Base-by-base conservation (phyloP, 208 protist genomes). In the Acanthamoeba castellanii region DNA sequence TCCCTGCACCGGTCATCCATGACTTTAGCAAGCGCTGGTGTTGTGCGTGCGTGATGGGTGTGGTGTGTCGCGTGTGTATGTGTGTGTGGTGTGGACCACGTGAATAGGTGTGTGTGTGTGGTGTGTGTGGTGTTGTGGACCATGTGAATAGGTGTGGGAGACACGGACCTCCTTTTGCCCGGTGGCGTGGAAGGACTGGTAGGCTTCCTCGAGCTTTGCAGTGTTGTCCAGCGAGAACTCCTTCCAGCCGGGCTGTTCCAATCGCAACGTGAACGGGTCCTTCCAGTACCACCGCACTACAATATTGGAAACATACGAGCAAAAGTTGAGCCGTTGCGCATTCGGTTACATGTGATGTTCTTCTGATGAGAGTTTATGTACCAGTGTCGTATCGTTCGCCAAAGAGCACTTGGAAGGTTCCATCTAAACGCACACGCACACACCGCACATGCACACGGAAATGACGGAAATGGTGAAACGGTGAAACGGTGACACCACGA, bases 231-330 rank as follows among this genome's bases (percentile, higher is more conserved):
- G 11, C 32, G 57, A 72, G 57, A 72, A 91, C 61, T 91, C 84
- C 84, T 70, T 91, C 84, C 84, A 91, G 32, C 57, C 32, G 18
- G 52, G 84, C 45, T 91, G 84, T 14, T 91, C 84, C 45, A 91
- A 32, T 16, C 84, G 52, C 57, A 91, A 14, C 52, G 84, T 70
- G 61, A 70, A 70, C 32, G 61, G 27, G n/a, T 91, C 84, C 61
- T 91, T 91, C 84, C 84, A 91, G 45, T 68, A 91, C 84, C 84
- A 91, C 8, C 84, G 84, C 52, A 91, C 84, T 91, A 11, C 47
- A 61, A n/a, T n/a, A n/a, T n/a, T n/a, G n/a, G n/a, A n/a, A n/a
- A n/a, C n/a, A n/a, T n/a, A 74, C 66, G 66, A 7, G 30, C 30
- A 27, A 74, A 74, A 27, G 27, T 9, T 70, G 27, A 70, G 64